Evolutionary conservation across 495 filamentous ascomycete genomes (phyloP).

Genomic region (Aspergillus nidulans): DNA sequence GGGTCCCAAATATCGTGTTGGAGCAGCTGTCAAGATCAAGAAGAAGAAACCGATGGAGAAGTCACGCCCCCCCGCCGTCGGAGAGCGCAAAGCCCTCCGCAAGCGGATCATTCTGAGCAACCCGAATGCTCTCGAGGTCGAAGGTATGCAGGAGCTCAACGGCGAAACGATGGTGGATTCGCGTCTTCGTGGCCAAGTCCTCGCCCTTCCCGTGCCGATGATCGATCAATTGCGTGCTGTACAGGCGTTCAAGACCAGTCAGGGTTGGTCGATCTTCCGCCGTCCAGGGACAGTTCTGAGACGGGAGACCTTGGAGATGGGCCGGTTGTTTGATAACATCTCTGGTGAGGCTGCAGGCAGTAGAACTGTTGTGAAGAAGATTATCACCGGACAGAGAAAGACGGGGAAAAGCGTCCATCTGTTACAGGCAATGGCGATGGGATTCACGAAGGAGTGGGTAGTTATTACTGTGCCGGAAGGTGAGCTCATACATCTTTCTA

Average conservation of each 20-base stretch:
- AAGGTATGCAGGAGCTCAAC: slow-evolving; percentile 57
- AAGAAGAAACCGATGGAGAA: slow-evolving; percentile 37
- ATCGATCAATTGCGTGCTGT: slow-evolving; percentile 74
- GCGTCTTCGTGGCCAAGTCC: slow-evolving; percentile 56
- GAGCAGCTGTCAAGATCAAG: slow-evolving; percentile 46
- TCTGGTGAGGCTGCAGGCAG: slow-evolving; percentile 42
- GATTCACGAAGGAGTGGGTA: slow-evolving; percentile 77
- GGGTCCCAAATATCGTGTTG: slow-evolving; percentile 29
- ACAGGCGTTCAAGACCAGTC: slow-evolving; percentile 87
- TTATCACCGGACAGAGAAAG: slow-evolving; percentile 68
- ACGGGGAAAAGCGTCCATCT: slow-evolving; percentile 82
- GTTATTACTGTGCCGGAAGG: slow-evolving; percentile 91
- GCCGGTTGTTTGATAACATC: slow-evolving; percentile 53
- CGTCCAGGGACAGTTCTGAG: slow-evolving; percentile 72
- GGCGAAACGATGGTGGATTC: slow-evolving; percentile 50
- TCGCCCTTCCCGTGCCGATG: slow-evolving; percentile 62
- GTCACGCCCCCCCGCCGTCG: slow-evolving; percentile 54
- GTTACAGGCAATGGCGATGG: slow-evolving; percentile 80
- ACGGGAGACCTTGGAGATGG: slow-evolving; percentile 68
- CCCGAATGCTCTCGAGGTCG: slow-evolving; percentile 78
- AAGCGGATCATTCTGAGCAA: slow-evolving; percentile 91
- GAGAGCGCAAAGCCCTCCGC: slow-evolving; percentile 80
- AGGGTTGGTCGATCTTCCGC: slow-evolving; percentile 83
- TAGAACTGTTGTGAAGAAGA: slow-evolving; percentile 56
- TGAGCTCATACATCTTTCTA: slow-evolving; percentile 32